Evolutionary conservation across 768 basidiomycete genomes (phyloP), one percentile per base, ranked within the genome.

Genomic region (Chalciporus sphaerocephalus): DNA sequence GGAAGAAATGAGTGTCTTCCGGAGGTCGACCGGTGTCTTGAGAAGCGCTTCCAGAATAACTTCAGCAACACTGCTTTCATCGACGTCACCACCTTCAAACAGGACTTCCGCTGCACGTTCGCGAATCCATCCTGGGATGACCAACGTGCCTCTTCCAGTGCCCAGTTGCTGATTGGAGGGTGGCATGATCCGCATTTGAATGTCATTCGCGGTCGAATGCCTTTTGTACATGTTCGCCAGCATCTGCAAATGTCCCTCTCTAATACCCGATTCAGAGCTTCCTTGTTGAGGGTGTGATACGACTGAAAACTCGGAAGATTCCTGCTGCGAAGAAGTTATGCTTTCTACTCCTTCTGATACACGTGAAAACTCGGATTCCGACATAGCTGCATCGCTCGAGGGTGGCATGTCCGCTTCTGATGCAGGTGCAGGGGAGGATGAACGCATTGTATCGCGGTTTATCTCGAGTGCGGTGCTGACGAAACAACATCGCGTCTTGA

Each of bases 111-210:
- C 83, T 1, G 87, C 87, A 12, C 94, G 75, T 62, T 98, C 95
- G 34, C 95, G 70, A 32, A 99, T 76, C 96, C 96, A 99, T 2
- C 95, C 95, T 1, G 95, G 95, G 35, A 98, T 79, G 36, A 89
- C 72, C 37, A 96, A 64, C 0, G 85, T 91, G 0, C 88, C 92
- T 7, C 76, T 70, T 2, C 88, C 89, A 1, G 85, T 85, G 1
- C 86, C 85, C 11, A 73, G 69, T 54, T 81, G 83, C 56, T 87
- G 85, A 11, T 77, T 70, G 2, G 68, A 60, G 6, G 89, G 85
- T 22, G 87, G 86, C 13, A 73, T 66, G 17, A 91, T 86, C 3
- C 74, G 76, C 66, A 91, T 75, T 5, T 74, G 76, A 34, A 92
- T 66, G 51, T 89, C 79, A 5, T 84, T 86, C 6, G 89, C 86